Percentiles rank a stretch among this genome's conserved stretches.
Conservation (phyloP, 768 basidiomycete species). For the Cubamyces lactineus region DNA sequence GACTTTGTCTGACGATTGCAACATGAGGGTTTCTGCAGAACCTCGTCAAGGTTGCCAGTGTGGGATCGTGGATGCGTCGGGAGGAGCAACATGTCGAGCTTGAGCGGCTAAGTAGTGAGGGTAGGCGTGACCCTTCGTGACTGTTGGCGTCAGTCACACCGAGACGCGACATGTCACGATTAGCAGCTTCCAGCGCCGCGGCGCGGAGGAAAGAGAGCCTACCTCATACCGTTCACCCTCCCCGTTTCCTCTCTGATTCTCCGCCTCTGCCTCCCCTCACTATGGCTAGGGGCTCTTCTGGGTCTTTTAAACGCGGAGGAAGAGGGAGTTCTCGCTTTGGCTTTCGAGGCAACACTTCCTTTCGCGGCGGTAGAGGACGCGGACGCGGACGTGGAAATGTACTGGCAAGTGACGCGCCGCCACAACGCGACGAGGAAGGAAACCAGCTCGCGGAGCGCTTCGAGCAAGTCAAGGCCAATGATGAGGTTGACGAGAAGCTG, state of each 20-base stretch:
- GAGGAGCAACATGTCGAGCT: no score
- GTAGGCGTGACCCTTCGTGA: not conserved
- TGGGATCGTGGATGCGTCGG: no score
- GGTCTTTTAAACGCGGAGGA: conserved; percentile 31
- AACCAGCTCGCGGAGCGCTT: conserved; percentile 85
- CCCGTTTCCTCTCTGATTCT: not conserved
- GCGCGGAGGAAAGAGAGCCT: not conserved
- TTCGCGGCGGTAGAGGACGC: conserved; percentile 51
- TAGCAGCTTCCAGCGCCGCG: not conserved
- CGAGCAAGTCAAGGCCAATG: conserved; percentile 71
- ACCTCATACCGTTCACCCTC: not conserved
- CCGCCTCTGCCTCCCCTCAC: not conserved
- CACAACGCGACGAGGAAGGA: conserved; percentile 86
- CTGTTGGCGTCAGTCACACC: conserved; percentile 21
- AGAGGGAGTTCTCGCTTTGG: conserved; percentile 45
- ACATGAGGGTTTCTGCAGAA: not conserved
- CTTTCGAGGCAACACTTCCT: conserved; percentile 37
- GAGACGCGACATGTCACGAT: conserved; percentile 22
- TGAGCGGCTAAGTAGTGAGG: not conserved
- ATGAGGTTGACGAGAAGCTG: conserved; percentile 93
- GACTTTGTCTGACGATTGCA: not conserved
- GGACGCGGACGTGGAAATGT: conserved; percentile 48
- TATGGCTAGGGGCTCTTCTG: conserved; percentile 32
- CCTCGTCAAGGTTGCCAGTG: not conserved
- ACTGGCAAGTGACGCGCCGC: conserved; percentile 47